These are phyloP conservation scores for Penicillium nucicola DNA, from an alignment of 495 filamentous ascomycete genomes.

Conservation along the genomic window DNA sequence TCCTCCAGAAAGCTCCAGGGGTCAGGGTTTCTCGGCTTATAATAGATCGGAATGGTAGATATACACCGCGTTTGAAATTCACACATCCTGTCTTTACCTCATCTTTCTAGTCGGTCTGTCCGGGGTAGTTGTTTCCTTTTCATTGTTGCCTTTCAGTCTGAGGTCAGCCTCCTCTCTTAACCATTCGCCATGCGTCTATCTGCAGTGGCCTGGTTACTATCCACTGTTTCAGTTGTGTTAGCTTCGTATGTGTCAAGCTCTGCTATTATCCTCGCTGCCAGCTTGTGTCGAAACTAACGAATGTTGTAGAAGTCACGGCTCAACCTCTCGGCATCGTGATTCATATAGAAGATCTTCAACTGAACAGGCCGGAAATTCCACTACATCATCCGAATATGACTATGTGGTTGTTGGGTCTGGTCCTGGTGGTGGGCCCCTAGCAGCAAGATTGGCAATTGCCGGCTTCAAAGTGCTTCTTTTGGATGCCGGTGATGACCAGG, in stretches of 20 bases:
- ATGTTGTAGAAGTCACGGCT: not conserved
- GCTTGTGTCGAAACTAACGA: not conserved
- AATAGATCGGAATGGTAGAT: not conserved
- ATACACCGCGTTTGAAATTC: not conserved
- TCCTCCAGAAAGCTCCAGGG: not conserved
- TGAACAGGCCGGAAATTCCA: not conserved
- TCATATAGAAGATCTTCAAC: constrained; percentile 5
- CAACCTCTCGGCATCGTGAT: constrained; percentile 7
- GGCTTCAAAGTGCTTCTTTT: constrained; percentile 57
- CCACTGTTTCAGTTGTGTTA: constrained; percentile 11
- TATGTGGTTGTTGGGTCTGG: constrained; percentile 65
- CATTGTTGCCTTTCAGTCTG: not conserved
- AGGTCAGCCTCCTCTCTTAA: not conserved
- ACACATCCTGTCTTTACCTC: not conserved
- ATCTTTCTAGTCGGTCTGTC: not conserved
- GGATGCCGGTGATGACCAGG: constrained; percentile 60
- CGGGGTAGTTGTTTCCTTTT: not conserved
- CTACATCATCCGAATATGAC: constrained; percentile 42
- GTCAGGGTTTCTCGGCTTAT: not conserved
- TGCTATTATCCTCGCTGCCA: too few species aligned
- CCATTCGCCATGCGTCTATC: constrained; percentile 17
- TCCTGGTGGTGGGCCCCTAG: constrained; percentile 60
- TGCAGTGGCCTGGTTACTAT: constrained; percentile 12
- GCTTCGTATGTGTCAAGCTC: constrained; percentile 17
- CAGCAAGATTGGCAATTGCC: constrained; percentile 55